Conservation (phyloP, 352 stramenopile species). For the Globisporangium yorkense region DNA sequence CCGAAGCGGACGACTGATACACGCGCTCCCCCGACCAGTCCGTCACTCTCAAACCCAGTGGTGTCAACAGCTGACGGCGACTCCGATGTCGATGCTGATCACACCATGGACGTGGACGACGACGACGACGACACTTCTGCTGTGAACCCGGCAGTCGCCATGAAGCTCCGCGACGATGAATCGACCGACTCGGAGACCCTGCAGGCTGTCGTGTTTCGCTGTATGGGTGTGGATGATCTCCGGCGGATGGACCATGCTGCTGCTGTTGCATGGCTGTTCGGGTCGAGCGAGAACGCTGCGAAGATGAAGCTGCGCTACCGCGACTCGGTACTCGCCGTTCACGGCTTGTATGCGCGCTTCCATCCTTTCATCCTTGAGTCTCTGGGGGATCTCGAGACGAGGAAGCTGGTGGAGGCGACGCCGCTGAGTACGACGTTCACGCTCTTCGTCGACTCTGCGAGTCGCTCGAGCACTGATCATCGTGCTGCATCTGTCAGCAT, state of each 20-base stretch:
- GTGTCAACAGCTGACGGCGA: background rate
- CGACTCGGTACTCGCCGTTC: slow-evolving; percentile 9
- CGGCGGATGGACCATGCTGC: background rate
- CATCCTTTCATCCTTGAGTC: slow-evolving; percentile 23
- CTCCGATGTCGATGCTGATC: no score
- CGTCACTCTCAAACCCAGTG: background rate
- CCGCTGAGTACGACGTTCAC: slow-evolving; percentile 7
- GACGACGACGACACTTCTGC: background rate
- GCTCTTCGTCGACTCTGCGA: background rate
- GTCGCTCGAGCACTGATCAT: background rate
- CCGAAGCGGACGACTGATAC: background rate
- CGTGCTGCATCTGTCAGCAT: background rate
- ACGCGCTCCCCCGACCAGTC: background rate
- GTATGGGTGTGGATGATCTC: background rate
- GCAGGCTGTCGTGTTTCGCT: background rate
- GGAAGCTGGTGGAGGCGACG: slow-evolving; percentile 19
- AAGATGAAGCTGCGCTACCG: slow-evolving; percentile 24
- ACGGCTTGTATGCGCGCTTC: slow-evolving; percentile 26
- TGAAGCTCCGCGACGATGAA: background rate
- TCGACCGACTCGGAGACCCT: background rate
- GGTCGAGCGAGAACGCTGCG: slow-evolving; percentile 15
- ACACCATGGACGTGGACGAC: background rate
- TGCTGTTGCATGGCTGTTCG: slow-evolving; percentile 22
- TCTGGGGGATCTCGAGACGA: slow-evolving; percentile 21
- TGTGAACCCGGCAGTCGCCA: background rate